A percentile compares a stretch with the other conserved stretches of the same genome.
phyloP scores from a whole-genome alignment of 1,284 basidiomycete genomes.

The Ceraceosorus bombacis region DNA sequence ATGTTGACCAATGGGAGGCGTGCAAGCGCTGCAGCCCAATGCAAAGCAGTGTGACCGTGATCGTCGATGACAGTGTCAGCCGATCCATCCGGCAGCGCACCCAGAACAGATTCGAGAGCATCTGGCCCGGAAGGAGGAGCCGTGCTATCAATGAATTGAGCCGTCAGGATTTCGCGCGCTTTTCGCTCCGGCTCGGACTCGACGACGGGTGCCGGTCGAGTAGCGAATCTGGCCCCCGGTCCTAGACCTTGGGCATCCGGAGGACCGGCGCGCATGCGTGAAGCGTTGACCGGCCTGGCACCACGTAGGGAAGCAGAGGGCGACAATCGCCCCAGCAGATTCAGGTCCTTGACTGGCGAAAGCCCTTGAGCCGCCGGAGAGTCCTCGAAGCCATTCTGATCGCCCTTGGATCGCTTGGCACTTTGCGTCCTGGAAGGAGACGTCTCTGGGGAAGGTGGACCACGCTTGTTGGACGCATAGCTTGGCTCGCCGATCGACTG shows the following conservation, averaged over 20 bases:
- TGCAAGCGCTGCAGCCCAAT: constrained; percentile 82
- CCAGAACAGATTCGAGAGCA: constrained; percentile 21
- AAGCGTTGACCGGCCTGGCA: constrained; percentile 27
- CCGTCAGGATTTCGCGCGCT: constrained; percentile 37
- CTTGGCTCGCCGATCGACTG: background rate
- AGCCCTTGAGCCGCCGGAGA: constrained; percentile 12
- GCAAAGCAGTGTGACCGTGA: constrained; percentile 86
- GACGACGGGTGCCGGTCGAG: constrained; percentile 29
- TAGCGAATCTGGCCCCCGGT: constrained; percentile 38
- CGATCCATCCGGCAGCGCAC: constrained; percentile 55
- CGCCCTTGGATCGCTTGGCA: constrained; percentile 1
- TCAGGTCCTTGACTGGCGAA: constrained; percentile 43
- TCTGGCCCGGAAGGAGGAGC: background rate
- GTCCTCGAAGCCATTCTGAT: background rate
- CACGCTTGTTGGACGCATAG: background rate
- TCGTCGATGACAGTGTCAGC: constrained; percentile 66
- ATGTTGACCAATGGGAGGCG: constrained; percentile 50
- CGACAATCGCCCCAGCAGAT: constrained; percentile 28
- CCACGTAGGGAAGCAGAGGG: constrained; percentile 24
- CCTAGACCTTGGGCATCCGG: constrained; percentile 22
- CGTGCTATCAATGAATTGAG: constrained; percentile 27
- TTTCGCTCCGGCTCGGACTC: constrained; percentile 38
- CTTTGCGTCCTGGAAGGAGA: background rate
- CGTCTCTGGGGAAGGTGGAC: background rate
- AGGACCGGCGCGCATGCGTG: constrained; percentile 25